Base-by-base conservation (phyloP, 2,329 filamentous ascomycete genomes). In the Paraconiothyrium sp. region DNA sequence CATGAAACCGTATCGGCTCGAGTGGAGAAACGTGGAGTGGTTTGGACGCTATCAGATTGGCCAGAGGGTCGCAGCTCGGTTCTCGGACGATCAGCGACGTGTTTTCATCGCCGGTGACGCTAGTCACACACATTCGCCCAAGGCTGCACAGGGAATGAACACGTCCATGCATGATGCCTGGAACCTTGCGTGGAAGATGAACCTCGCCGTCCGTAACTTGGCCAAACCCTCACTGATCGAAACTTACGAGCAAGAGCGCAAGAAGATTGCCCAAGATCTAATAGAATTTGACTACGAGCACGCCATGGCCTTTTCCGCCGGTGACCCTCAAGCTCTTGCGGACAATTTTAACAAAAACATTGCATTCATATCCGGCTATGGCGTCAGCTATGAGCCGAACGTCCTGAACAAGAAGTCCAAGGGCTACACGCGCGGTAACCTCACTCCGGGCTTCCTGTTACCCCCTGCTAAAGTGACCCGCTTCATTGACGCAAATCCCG, bases 401-500 rank as follows among this genome's bases (percentile, higher is more conserved):
- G 80, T 85, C 5, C 85, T 90, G 70, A 92, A 91, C 68, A 73
- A 88, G 3, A 80, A 80, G 30, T 86, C 83, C 81, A 87, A 70
- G 78, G 71, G 74, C 1, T 81, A 80, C 48, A 85, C 81, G 80
- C 86, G 65, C 76, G 75, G 79, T 43, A 52, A 61, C 60, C 70
- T 85, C 0, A 77, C 70, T 30, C 77, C 80, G 8, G 80, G 80
- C 4, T 80, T 72, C 58, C 72, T 87, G 24, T 81, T 91, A 30
- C 85, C 88, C 3, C 91, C 91, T 2, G 89, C 89, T 44, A 90
- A 88, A 76, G 90, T 90, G 20, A 91, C 89, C 0, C 85, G 91
- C 32, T 93, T 90, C 72, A 86, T 93, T 55, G 91, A 94, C 76
- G 89, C 90, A 3, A 94, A 93, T 69, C 91, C 91, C 0, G 87